Base-by-base conservation (phyloP, 1,284 basidiomycete species). In the Blastosporella zonata region DNA sequence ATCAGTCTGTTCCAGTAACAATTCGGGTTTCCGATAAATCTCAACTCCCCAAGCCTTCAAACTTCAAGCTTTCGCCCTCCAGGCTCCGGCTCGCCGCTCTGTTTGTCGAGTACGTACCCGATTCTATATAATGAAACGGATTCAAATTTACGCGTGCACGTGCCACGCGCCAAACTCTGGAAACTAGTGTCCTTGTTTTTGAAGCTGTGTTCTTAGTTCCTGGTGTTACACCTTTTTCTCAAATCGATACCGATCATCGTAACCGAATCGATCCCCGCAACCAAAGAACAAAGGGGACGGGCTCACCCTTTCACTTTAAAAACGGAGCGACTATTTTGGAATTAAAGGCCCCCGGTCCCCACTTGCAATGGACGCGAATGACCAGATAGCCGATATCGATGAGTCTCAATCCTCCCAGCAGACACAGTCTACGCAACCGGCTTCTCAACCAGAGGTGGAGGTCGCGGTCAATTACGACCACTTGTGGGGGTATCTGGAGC, bases 401-500 rank as follows among this genome's bases (percentile, higher is more conserved):
- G 62, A 66, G 15, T 54, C 20, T 7, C 29, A 44, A 3, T 44
- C 29, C 13, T 39, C 54, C 13, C 60, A 69, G 47, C 71, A 78
- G 41, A 74, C 73, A 0, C 78, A 80, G 52, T 77, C 78, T 6
- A 80, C 78, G 3, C 70, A 72, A 6, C 72, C 74, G 55, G 71
- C 71, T 0, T 78, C 77, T 0, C 72, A 78, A 57, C 66, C 28
- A 67, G 65, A 43, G 55, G 68, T 2, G 6, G 21, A 52, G 35
- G 56, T 59, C 13, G 41, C 52, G 35, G 56, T 59, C 13, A 40
- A 47, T 34, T 28, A 67, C 49, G 76, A 82, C 47, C 73, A 82
- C 56, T 73, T 87, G 43, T 88, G 83, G 81, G 86, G 84, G 8
- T 83, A 75, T 56, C 71, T 88, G 46, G 74, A 79, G 48, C 84